Evolutionary conservation across 1,139 yeast species (phyloP), one percentile per base, ranked within the genome.

Genomic region (Scheffersomyces quercinus): DNA sequence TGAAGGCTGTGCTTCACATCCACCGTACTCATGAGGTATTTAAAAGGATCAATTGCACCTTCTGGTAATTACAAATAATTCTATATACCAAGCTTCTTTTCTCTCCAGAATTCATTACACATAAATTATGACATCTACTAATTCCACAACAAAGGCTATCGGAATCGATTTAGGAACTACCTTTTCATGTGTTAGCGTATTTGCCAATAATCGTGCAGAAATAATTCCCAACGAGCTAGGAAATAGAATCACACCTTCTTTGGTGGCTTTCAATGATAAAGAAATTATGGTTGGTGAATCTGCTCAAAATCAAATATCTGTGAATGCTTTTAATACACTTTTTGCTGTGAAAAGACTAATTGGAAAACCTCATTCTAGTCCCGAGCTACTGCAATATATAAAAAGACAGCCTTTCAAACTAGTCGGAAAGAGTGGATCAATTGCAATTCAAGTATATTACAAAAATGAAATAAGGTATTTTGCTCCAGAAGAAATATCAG

Each of bases 141-240:
- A 5, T 5, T 20, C 7, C 3, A 20, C 26, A 20, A 20, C 26
- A 6, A 20, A 33, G 16, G 41, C 41, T 35, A 85, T 86, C 58
- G 95, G 95, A 65, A 86, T 86, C 53, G 95, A 86, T 76, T 80
- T 90, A 67, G 96, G 97, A 62, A 88, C 97, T 38, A 71, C 76
- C 28, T 88, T 89, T 72, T 88, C 96, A 5, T 89, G 96, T 81
- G 97, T 89, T 40, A 96, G 95, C 62, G 96, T 88, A 38, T 88
- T 89, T 95, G 85, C 85, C 68, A 80, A 84, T 49, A 97, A 96
- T 53, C 84, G 88, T 61, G 96, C 90, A 46, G 97, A 88, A 70
- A 89, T 89, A 56, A 74, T 89, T 59, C 96, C 97, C 56, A 89
- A 89, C 65, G 97, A 89, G 67, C 97, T 89, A 75, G 97, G 97